phyloP scores from a whole-genome alignment of 2,329 filamentous ascomycete genomes.

The Cladosporium sp. region DNA sequence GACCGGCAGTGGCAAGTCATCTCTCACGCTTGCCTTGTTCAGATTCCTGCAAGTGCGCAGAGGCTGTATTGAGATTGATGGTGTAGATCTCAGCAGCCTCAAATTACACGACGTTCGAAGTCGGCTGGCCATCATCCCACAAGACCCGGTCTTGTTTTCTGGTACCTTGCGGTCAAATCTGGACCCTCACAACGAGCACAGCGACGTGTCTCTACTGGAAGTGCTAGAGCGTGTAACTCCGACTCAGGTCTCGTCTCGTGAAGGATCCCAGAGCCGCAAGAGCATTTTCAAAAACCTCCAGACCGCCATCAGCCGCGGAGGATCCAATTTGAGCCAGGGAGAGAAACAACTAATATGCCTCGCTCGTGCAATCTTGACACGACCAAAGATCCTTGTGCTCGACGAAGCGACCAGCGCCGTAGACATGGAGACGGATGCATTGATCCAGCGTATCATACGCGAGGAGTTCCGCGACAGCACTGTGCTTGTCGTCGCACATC shows the following conservation, averaged over 20 bases:
- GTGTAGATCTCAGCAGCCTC: background rate
- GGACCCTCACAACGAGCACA: constrained; percentile 64
- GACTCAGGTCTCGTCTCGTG: background rate
- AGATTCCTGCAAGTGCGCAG: background rate
- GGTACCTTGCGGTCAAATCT: constrained; percentile 75
- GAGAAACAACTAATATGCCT: constrained; percentile 91
- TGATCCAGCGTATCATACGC: constrained; percentile 42
- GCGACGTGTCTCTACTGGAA: background rate
- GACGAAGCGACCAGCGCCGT: constrained; percentile 45
- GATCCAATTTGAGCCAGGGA: constrained; percentile 45
- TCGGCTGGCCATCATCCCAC: constrained; percentile 76
- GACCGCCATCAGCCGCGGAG: background rate
- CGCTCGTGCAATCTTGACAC: constrained; percentile 62
- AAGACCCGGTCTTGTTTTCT: constrained; percentile 79
- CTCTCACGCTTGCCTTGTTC: background rate
- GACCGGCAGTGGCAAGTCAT: background rate
- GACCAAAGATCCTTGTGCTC: constrained; percentile 41
- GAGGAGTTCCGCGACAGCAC: constrained; percentile 37
- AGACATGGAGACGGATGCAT: constrained; percentile 27
- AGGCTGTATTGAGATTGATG: background rate
- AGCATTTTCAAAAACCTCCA: background rate
- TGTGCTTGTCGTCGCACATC: constrained; percentile 46
- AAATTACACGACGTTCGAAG: constrained; percentile 45
- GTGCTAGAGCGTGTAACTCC: background rate
- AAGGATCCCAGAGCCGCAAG: background rate